Percentiles rank a stretch among this genome's conserved stretches.
Conservation (phyloP, 2,329 filamentous ascomycete genomes). For the Colletotrichum incanum region DNA sequence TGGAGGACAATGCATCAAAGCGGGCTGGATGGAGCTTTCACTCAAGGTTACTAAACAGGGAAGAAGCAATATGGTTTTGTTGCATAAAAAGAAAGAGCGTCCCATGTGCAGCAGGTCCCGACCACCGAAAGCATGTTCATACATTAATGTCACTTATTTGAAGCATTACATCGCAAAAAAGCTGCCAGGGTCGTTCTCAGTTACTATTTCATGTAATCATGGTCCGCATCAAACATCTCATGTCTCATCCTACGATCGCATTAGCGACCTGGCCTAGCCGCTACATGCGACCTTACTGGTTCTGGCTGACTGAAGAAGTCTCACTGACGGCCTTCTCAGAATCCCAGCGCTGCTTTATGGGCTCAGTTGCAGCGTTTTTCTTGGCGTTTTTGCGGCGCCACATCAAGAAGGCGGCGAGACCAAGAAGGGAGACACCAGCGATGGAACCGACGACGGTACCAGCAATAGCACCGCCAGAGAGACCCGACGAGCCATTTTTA, state of each 20-base stretch:
- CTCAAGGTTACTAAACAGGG: neutral
- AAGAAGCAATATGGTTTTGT: neutral
- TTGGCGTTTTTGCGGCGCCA: slow-evolving; percentile 52
- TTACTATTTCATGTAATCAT: slow-evolving; percentile 18
- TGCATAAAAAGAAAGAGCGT: neutral
- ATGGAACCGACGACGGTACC: slow-evolving; percentile 82
- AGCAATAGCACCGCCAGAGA: slow-evolving; percentile 81
- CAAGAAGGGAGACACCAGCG: slow-evolving; percentile 72
- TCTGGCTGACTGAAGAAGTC: slow-evolving; percentile 35
- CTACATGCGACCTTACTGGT: neutral
- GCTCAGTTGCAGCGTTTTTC: slow-evolving; percentile 30
- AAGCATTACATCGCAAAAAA: neutral
- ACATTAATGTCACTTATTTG: no score
- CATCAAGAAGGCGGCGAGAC: slow-evolving; percentile 73
- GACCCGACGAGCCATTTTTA: slow-evolving; percentile 47
- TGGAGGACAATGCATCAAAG: slow-evolving; percentile 17
- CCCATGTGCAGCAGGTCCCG: neutral
- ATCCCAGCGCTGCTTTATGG: slow-evolving; percentile 44
- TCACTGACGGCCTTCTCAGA: slow-evolving; percentile 43
- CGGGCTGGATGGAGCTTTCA: neutral
- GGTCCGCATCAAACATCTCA: slow-evolving; percentile 14
- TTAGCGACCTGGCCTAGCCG: neutral
- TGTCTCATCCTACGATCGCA: neutral
- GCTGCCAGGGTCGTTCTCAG: neutral
- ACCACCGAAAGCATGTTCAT: neutral